These are phyloP conservation scores for Rhizoclosmatium globosum DNA, from an alignment of 192 early-diverging fungal genomes.

Conservation along the genomic window DNA sequence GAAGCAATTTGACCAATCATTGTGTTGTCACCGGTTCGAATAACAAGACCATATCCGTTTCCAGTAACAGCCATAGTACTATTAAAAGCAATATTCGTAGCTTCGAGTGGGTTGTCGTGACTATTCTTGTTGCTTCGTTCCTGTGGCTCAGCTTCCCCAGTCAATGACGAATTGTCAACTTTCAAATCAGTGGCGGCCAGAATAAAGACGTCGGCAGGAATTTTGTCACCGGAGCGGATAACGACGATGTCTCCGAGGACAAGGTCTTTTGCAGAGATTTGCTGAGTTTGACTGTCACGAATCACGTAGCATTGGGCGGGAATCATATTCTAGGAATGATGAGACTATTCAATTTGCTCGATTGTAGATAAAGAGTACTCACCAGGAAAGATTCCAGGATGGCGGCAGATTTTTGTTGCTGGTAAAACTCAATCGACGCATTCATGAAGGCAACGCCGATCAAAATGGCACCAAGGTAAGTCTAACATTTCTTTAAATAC, in stretches of 20 bases:
- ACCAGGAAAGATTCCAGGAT: conserved; percentile 87
- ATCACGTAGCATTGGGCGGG: conserved; percentile 37
- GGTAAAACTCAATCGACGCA: conserved; percentile 20
- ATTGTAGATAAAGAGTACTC: conserved; percentile 39
- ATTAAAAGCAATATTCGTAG: conserved; percentile 57
- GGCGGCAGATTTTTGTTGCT: conserved; percentile 82
- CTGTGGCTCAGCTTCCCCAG: conserved; percentile 61
- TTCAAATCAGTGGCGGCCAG: conserved; percentile 48
- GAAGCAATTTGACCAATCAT: conserved; percentile 48
- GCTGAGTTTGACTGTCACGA: conserved; percentile 36
- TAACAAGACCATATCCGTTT: conserved; percentile 62
- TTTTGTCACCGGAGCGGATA: conserved; percentile 49
- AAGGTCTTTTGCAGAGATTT: conserved; percentile 42
- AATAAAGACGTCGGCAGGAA: conserved; percentile 56
- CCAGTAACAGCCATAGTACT: conserved; percentile 51
- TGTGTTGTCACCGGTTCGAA: conserved; percentile 62
- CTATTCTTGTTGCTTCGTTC: conserved; percentile 31
- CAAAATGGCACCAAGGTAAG: conserved; percentile 27
- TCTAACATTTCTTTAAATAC: not conserved
- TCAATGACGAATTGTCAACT: conserved; percentile 58
- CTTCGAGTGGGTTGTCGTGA: conserved; percentile 50
- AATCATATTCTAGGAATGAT: conserved; percentile 8
- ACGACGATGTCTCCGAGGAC: conserved; percentile 56
- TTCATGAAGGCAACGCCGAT: not conserved
- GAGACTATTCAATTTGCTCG: not conserved